A percentile compares a stretch with the other conserved stretches of the same genome.
These are phyloP conservation scores for Malus orientalis DNA, from an alignment of 306 rosid species.

Conservation along the genomic window DNA sequence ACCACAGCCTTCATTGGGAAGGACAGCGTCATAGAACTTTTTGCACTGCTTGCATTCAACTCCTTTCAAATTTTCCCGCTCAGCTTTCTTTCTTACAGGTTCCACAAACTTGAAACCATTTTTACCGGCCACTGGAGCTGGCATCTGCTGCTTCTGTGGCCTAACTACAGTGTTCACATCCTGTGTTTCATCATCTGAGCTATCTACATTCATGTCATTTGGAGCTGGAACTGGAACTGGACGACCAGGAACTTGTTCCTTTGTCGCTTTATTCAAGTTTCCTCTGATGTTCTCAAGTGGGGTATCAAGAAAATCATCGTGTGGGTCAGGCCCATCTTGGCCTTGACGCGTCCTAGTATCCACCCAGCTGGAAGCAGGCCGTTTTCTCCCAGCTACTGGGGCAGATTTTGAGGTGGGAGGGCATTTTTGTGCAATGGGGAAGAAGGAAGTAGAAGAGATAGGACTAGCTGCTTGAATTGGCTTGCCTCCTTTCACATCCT, in stretches of 20 bases:
- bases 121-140: slow-evolving; percentile 25
- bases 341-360: slow-evolving; percentile 66
- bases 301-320: slow-evolving; percentile 91
- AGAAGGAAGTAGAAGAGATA: slow-evolving; percentile 25
- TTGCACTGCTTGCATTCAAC: slow-evolving; percentile 90
- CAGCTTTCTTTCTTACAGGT: slow-evolving; percentile 90
- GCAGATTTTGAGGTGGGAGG: slow-evolving; percentile 31
- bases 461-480: slow-evolving; percentile 13
- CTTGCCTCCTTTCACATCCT: slow-evolving; percentile 29
- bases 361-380: slow-evolving; percentile 75
- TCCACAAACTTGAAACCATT: slow-evolving; percentile 71
- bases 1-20: slow-evolving; percentile 43
- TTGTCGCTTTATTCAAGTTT: slow-evolving; percentile 42
- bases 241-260: slow-evolving; percentile 20
- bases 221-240: slow-evolving; percentile 13
- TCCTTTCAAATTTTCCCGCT: slow-evolving; percentile 80
- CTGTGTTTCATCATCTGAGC: slow-evolving; percentile 81
- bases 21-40: slow-evolving; percentile 88
- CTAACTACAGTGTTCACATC: slow-evolving; percentile 40
- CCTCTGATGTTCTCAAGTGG: slow-evolving; percentile 71
- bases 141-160: slow-evolving; percentile 41
- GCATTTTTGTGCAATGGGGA: slow-evolving; percentile 27
- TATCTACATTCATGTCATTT: slow-evolving; percentile 25
- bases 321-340: slow-evolving; percentile 65
- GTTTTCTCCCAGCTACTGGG: slow-evolving; percentile 46